Evolutionary conservation across 192 early-diverging fungal species (phyloP), one percentile per base, ranked within the genome.

Genomic region (Umbelopsis sp.): DNA sequence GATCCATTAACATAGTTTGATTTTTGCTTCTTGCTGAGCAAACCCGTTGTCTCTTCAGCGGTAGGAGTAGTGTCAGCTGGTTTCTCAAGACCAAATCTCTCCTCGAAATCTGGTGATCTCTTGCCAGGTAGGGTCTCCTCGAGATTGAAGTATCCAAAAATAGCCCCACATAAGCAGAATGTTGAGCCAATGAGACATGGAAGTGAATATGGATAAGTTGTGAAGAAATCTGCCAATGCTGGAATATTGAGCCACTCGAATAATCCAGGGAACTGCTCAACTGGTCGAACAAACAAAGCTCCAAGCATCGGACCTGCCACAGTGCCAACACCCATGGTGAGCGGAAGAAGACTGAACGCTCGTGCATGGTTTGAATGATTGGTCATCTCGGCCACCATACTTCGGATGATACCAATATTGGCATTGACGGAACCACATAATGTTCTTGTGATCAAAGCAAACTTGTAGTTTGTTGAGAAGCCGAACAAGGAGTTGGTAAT

Each of bases 351-450:
- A 20, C 84, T 79, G 76, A 92, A 92, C 31, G 86, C 88, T 4
- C 83, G 72, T 4, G 84, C 72, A 34, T 86, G 82, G 68, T 91
- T 94, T 2, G 85, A 85, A 20, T 84, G 78, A 71, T 91, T 89
- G n/a, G 90, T 84, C 21, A 93, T 85, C 77, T 93, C 92, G 8
- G 85, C 90, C 67, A 92, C 72, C 5, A 89, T 79, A 22, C 86
- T 87, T 74, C 91, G 90, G 38, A 86, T 81, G 21, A 92, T 87
- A 3, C 89, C 87, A 20, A 85, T 75, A 59, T 82, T 87, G 1
- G 81, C 89, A 49, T 85, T 87, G 21, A 88, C 70, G 16, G 86
- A 45, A 0, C 91, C 87, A 47, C 84, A 83, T 38, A 86, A 38
- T 1, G 75, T 73, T 45, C 89, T 78, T 4, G 82, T 69, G 3